A percentile compares a stretch with the other conserved stretches of the same genome.
These are phyloP conservation scores for Exophiala sp. DNA, from an alignment of 2,329 filamentous ascomycete species.

Conservation along the genomic window DNA sequence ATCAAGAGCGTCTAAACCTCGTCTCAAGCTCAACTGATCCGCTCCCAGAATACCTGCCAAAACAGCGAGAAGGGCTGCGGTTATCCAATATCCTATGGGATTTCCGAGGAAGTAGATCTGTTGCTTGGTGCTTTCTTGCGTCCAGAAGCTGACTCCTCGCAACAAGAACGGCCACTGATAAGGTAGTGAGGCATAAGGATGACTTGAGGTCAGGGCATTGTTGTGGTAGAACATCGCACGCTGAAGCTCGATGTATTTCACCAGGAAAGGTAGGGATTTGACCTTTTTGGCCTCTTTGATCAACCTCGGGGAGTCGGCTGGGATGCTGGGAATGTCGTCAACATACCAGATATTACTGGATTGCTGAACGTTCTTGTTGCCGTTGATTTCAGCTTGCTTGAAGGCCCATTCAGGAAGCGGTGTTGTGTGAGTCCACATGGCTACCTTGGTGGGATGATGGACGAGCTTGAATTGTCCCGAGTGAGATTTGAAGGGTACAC, in stretches of 20 bases:
- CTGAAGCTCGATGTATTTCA: constrained; percentile 95
- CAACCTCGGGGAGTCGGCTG: constrained; percentile 67
- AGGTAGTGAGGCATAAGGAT: constrained; percentile 91
- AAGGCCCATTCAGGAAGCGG: constrained; percentile 96
- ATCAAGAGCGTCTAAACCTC: constrained; percentile 89
- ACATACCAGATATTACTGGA: constrained; percentile 93
- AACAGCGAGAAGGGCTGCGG: constrained; percentile 85
- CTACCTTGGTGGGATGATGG: constrained; percentile 90
- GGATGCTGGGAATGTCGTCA: constrained; percentile 81
- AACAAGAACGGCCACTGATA: constrained; percentile 98
- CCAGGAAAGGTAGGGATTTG: constrained; percentile 81
- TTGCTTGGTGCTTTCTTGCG: constrained; percentile 86
- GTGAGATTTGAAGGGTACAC: constrained; percentile 83
- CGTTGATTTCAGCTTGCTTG: constrained; percentile 98
- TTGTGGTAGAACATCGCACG: constrained; percentile 99
- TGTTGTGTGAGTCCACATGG: constrained; percentile 97
- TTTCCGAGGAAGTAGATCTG: constrained; percentile 99
- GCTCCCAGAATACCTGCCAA: constrained; percentile 88
- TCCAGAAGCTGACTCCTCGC: constrained; percentile 98
- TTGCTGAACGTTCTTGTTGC: constrained; percentile 90
- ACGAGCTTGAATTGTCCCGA: constrained; percentile 94
- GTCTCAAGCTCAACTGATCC: constrained; percentile 88
- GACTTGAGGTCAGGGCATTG: constrained; percentile 93
- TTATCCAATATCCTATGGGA: constrained; percentile 95
- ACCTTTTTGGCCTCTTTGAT: constrained; percentile 72